Evolutionary conservation across 306 rosid genomes (phyloP), one percentile per base, ranked within the genome.

Genomic region (Cicer cuneatum): DNA sequence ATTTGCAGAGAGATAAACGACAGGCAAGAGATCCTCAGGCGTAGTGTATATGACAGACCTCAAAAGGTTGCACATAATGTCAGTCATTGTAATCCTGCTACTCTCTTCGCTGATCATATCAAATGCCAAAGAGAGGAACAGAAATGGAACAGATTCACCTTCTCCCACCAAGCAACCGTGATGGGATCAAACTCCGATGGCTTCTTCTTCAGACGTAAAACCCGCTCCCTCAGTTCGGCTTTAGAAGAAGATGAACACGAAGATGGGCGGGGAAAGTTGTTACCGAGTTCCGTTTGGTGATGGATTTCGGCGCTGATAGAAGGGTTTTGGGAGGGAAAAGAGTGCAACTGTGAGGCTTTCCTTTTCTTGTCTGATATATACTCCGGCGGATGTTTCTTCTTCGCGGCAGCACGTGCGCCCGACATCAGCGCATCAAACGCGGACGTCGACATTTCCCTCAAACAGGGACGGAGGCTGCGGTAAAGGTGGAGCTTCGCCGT

Each of bases 391-490:
- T 19, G 84, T 18, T 83, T 83, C 64, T 85, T 89, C 85, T 84
- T 88, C 76, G 92, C 86, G 56, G 81, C 81, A 73, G 88, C 86
- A 38, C 93, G 91, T 10, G 97, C 90, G 41, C 79, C 83, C 62
- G 90, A 87, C 96, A 88, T 92, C 18, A 92, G 87, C 0, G 83
- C 87, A 33, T 88, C 96, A 77, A 88, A 92, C 46, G 96, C 96
- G 5, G 35, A 29, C 35, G 35, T 29, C 35, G 35, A 29, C 35
- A 29, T 29, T 29, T 29, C 5, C 5, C 35, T 29, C 35, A 4
- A 3, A 29, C 5, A 4, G 35, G 4, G 5, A 29, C 5, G 35
- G 35, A 29, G 35, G 35, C 35, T 29, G 35, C 35, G 35, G 35
- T 5, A 29, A 29, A n/a, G n/a, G n/a, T n/a, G n/a, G n/a, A n/a